These are phyloP conservation scores for Paxillus involutus DNA, from an alignment of 768 basidiomycete species.

Conservation along the genomic window DNA sequence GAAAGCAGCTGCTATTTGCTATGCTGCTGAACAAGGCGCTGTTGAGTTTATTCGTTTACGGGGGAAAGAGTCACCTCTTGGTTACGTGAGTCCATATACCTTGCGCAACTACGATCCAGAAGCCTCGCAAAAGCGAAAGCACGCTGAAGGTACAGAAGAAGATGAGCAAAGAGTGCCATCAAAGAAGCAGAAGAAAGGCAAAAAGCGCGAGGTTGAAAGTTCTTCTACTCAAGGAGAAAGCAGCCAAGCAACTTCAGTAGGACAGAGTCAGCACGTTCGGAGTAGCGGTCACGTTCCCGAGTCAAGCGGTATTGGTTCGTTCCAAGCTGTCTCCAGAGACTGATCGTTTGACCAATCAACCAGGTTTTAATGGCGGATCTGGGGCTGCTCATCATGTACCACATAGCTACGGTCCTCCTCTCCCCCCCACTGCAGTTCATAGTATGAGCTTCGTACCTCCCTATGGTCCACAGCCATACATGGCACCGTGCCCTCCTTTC, in stretches of 20 bases:
- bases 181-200: conserved; percentile 31
- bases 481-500: conserved; percentile 10
- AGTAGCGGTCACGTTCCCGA: conserved; percentile 15
- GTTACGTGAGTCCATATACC: conserved; percentile 39
- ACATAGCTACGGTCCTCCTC: neutral
- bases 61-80: conserved; percentile 41
- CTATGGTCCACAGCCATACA: conserved; percentile 1
- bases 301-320: conserved; percentile 17
- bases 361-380: conserved; percentile 16
- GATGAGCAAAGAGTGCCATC: conserved; percentile 10
- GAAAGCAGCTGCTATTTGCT: conserved; percentile 52
- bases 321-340: conserved; percentile 8
- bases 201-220: conserved; percentile 22
- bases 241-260: neutral
- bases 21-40: conserved; percentile 54
- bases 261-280: neutral
- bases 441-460: neutral
- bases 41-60: conserved; percentile 61
- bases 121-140: conserved; percentile 37
- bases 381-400: conserved; percentile 11
- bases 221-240: conserved; percentile 8
- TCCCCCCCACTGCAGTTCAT: neutral
- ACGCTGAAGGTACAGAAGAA: conserved; percentile 23
- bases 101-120: conserved; percentile 26
- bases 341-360: conserved; percentile 14